A percentile compares a stretch with the other conserved stretches of the same genome.
Conservation (phyloP, 345 rosid species). For the Arabis hirsuta region DNA sequence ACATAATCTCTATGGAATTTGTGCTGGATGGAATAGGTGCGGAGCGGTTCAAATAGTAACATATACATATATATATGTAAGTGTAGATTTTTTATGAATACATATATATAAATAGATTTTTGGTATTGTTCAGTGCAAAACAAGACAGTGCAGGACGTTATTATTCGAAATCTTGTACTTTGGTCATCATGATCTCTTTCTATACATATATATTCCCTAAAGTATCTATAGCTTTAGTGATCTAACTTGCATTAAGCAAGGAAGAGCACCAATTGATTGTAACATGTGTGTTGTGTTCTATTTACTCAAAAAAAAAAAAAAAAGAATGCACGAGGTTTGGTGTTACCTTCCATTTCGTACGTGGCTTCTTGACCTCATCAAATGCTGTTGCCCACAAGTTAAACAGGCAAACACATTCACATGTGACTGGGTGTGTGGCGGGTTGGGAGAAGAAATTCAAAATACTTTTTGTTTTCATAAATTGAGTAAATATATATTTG, state of each 20-base stretch:
- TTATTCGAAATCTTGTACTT: too few species aligned
- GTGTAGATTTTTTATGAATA: too few species aligned
- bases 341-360: conserved; percentile 5
- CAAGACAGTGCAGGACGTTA: too few species aligned
- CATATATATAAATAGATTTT: too few species aligned
- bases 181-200: too few species aligned
- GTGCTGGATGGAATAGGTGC: too few species aligned
- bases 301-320: neutral
- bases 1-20: too few species aligned
- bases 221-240: conserved; percentile 10
- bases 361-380: conserved; percentile 34
- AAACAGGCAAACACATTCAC: conserved; percentile 23
- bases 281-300: conserved; percentile 16
- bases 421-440: conserved; percentile 32
- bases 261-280: neutral
- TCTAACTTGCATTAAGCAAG: conserved; percentile 16
- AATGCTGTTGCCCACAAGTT: conserved; percentile 1
- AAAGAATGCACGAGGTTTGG: conserved; percentile 7
- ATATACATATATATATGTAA: too few species aligned
- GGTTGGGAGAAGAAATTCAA: conserved; percentile 6
- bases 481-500: neutral
- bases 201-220: too few species aligned
- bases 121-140: too few species aligned
- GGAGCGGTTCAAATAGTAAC: too few species aligned
- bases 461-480: conserved; percentile 3